These are phyloP conservation scores for Paecilomyces formosus DNA, from an alignment of 2,329 filamentous ascomycete species.

Conservation along the genomic window DNA sequence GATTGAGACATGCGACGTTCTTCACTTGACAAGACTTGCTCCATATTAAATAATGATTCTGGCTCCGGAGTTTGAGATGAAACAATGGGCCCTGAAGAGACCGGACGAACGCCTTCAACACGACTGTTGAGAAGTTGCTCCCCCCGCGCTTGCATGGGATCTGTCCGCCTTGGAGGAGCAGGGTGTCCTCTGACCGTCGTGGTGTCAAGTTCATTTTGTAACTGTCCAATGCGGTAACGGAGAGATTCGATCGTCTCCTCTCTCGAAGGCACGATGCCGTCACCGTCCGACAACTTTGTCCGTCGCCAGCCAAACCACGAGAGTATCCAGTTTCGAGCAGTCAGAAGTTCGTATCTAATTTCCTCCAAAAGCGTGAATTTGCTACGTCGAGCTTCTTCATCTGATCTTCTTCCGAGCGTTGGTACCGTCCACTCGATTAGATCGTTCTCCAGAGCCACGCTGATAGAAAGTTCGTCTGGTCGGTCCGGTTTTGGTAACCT, in stretches of 20 bases:
- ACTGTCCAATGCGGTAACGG: conserved; percentile 20
- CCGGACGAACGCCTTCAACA: conserved; percentile 5
- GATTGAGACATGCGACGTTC: conserved; percentile 32
- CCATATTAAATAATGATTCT: conserved; percentile 11
- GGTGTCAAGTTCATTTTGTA: conserved; percentile 21
- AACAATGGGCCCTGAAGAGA: conserved; percentile 7
- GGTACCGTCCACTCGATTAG: conserved; percentile 38
- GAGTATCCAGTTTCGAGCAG: conserved; percentile 24
- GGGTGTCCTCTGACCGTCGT: conserved; percentile 9
- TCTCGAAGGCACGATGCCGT: conserved; percentile 8
- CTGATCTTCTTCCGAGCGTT: conserved; percentile 30
- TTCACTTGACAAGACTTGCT: conserved; percentile 20
- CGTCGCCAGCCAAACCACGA: conserved; percentile 21
- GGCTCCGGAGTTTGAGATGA: conserved; percentile 9
- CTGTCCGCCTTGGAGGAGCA: conserved; percentile 7
- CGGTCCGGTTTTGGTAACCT: conserved; percentile 33
- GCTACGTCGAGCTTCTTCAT: conserved; percentile 31
- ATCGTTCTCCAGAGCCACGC: conserved; percentile 36
- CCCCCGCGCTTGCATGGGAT: conserved; percentile 8
- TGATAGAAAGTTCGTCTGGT: conserved; percentile 34
- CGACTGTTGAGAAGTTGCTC: conserved; percentile 11
- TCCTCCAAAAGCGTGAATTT: conserved; percentile 30
- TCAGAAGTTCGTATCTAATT: conserved; percentile 26
- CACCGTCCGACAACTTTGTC: conserved; percentile 9
- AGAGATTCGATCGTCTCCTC: conserved; percentile 21